Evolutionary conservation across 768 basidiomycete genomes (phyloP).

Genomic region (Serendipita sp.): DNA sequence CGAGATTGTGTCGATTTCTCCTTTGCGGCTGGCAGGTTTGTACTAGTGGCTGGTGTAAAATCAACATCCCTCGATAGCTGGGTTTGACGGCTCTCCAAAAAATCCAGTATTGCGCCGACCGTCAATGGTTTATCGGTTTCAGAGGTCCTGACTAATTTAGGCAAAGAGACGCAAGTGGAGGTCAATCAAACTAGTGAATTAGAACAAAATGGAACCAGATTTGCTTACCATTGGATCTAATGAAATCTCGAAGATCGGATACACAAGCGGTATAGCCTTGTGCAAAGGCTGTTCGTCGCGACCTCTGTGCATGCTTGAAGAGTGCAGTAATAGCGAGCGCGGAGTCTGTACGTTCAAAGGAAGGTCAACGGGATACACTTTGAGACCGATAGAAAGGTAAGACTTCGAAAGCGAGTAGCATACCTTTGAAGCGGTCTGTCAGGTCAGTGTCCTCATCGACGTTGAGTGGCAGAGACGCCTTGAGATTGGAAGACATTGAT

Average conservation of each 20-base stretch:
- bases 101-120: background rate
- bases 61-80: background rate
- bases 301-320: constrained; percentile 4
- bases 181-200: background rate
- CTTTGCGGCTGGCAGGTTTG: background rate
- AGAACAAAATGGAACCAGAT: background rate
- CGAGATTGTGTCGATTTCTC: background rate
- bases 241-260: constrained; percentile 4
- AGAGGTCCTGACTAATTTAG: background rate
- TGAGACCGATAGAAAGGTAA: background rate
- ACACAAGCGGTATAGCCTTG: background rate
- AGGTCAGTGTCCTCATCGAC: constrained; percentile 2
- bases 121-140: constrained; percentile 2
- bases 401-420: background rate
- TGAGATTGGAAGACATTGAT: constrained; percentile 1
- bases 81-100: background rate
- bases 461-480: background rate
- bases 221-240: background rate
- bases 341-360: background rate
- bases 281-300: background rate
- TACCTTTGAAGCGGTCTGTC: constrained; percentile 3
- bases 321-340: constrained; percentile 1
- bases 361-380: background rate
- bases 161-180: background rate
- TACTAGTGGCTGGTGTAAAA: background rate